Conservation (phyloP, 495 filamentous ascomycete genomes). For the Xylaria cubensis region DNA sequence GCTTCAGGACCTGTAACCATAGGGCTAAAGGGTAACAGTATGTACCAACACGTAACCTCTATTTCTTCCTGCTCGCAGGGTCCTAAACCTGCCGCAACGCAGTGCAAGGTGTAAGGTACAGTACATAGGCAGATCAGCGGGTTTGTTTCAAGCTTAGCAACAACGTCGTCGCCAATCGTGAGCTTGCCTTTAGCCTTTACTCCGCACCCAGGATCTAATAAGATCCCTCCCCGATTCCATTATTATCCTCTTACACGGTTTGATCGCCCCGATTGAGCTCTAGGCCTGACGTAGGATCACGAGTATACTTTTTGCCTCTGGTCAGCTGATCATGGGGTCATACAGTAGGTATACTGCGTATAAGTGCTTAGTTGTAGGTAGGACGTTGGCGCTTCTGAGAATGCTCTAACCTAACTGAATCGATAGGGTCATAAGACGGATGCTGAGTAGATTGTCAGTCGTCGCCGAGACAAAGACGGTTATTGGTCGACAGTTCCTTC, state of each 20-base stretch:
- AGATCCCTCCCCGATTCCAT: neutral
- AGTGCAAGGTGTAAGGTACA: no score
- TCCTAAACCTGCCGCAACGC: neutral
- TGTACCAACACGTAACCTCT: neutral
- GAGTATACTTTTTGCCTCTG: neutral
- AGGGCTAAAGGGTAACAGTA: neutral
- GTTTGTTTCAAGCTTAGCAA: conserved; percentile 1
- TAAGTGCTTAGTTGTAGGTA: neutral
- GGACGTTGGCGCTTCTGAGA: conserved; percentile 1
- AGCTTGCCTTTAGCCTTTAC: neutral
- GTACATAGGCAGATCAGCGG: conserved; percentile 8
- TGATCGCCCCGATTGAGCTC: conserved; percentile 9
- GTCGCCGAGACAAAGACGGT: neutral
- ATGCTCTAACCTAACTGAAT: neutral
- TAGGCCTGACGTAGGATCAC: neutral
- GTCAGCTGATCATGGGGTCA: conserved; percentile 15
- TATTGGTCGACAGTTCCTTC: neutral
- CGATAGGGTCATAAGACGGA: conserved; percentile 4
- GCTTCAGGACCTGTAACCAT: neutral
- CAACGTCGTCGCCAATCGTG: neutral
- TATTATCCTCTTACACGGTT: conserved; percentile 5
- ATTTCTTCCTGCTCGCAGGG: neutral
- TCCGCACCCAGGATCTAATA: conserved; percentile 7
- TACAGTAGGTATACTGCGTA: neutral
- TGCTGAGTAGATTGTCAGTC: neutral